phyloP scores from a whole-genome alignment of 2,329 filamentous ascomycete species.

The Fusarium sublunatum region DNA sequence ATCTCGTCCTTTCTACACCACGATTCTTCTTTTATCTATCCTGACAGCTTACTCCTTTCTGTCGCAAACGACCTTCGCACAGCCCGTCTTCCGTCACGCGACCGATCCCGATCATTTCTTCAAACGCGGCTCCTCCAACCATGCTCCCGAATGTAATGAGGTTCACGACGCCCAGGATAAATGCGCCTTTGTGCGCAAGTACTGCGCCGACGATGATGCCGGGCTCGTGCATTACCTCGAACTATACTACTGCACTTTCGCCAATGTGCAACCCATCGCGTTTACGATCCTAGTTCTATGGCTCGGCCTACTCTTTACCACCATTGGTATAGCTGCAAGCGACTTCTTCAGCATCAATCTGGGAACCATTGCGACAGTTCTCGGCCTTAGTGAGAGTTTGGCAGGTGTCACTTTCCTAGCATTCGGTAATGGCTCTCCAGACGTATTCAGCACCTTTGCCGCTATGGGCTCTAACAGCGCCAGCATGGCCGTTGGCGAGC shows the following conservation, averaged over 20 bases:
- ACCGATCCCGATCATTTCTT: constrained; percentile 34
- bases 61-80: constrained; percentile 37
- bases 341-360: constrained; percentile 99
- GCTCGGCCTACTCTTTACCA: constrained; percentile 92
- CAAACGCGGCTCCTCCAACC: constrained; percentile 43
- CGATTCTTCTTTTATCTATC: constrained; percentile 59
- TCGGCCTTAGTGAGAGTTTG: constrained; percentile 95
- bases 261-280: constrained; percentile 76
- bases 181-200: constrained; percentile 83
- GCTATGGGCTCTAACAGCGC: constrained; percentile 97
- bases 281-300: constrained; percentile 82
- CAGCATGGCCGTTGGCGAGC: constrained; percentile 94
- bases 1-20: constrained; percentile 62
- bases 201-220: constrained; percentile 90
- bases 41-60: constrained; percentile 60
- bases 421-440: constrained; percentile 96
- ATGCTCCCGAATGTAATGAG: constrained; percentile 73
- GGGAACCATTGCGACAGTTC: constrained; percentile 87
- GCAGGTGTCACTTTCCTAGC: constrained; percentile 96
- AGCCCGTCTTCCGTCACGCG: constrained; percentile 19
- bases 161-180: constrained; percentile 83
- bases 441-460: constrained; percentile 98
- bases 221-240: constrained; percentile 89
- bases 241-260: constrained; percentile 88
- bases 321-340: constrained; percentile 96